A percentile compares a stretch with the other conserved stretches of the same genome.
These are phyloP conservation scores for Diaporthe nobilis DNA, from an alignment of 2,329 filamentous ascomycete species.

Conservation along the genomic window DNA sequence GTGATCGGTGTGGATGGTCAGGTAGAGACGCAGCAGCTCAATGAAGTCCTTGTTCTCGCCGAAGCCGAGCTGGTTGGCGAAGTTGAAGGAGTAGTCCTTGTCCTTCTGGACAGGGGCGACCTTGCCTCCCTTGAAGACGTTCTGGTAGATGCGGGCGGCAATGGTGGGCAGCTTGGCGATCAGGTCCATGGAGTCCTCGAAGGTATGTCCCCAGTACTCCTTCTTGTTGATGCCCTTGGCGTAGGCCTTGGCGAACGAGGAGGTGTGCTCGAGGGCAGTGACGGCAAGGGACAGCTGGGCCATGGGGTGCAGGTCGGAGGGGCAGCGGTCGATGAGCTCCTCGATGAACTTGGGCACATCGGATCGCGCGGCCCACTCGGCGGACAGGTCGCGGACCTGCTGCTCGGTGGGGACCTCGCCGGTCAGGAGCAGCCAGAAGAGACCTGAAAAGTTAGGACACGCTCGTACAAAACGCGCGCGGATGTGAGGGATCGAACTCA, in stretches of 20 bases:
- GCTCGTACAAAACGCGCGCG: not conserved
- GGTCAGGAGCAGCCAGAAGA: conserved; percentile 99
- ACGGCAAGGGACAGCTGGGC: conserved; percentile 99
- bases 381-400: conserved; percentile 97
- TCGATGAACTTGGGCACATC: conserved; percentile 98
- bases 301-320: conserved; percentile 99
- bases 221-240: conserved; percentile 99
- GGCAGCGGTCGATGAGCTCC: conserved; percentile 99
- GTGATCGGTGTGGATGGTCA: conserved; percentile 99
- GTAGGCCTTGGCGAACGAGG: conserved; percentile 97
- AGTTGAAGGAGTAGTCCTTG: conserved; percentile 99
- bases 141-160: conserved; percentile 98
- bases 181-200: conserved; percentile 99
- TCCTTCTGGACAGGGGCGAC: conserved; percentile 96
- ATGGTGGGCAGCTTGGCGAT: conserved; percentile 99
- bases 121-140: conserved; percentile 99
- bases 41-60: conserved; percentile 95
- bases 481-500: conserved; percentile 51
- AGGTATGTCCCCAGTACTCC: conserved; percentile 99
- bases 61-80: conserved; percentile 99
- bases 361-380: conserved; percentile 98
- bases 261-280: conserved; percentile 98
- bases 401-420: conserved; percentile 98
- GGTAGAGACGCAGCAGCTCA: conserved; percentile 98
- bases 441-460: conserved; percentile 66